phyloP scores from a whole-genome alignment of 2,329 filamentous ascomycete genomes.

The Coniochaeta ligniaria region DNA sequence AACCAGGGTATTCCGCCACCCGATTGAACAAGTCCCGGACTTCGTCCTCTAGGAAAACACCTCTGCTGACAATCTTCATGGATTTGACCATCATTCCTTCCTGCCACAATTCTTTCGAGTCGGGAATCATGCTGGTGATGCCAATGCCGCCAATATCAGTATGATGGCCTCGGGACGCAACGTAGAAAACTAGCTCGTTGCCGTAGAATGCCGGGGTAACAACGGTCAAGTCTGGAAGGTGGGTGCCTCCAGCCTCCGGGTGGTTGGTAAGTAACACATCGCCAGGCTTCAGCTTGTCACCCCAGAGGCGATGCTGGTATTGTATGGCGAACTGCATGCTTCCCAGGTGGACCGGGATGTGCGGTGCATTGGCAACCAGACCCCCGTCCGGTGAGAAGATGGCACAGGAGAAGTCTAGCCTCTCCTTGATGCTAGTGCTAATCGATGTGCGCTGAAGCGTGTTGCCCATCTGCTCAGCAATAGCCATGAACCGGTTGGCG shows the following conservation, averaged over 20 bases:
- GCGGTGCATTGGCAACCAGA: slow-evolving; percentile 67
- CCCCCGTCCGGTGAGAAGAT: slow-evolving; percentile 69
- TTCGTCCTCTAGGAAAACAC: slow-evolving; percentile 62
- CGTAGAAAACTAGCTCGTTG: slow-evolving; percentile 38
- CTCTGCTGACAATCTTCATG: slow-evolving; percentile 58
- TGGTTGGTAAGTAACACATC: slow-evolving; percentile 28
- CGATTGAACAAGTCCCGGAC: slow-evolving; percentile 52
- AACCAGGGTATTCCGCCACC: slow-evolving; percentile 57
- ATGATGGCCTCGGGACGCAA: slow-evolving; percentile 24
- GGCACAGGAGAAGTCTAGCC: slow-evolving; percentile 74
- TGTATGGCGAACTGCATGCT: slow-evolving; percentile 58
- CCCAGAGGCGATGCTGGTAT: slow-evolving; percentile 60
- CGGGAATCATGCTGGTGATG: background rate
- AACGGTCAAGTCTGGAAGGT: slow-evolving; percentile 28
- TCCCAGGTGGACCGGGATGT: slow-evolving; percentile 66
- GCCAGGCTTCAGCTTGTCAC: slow-evolving; percentile 25
- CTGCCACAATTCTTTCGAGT: slow-evolving; percentile 52
- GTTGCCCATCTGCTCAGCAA: slow-evolving; percentile 75
- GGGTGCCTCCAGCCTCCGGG: slow-evolving; percentile 24
- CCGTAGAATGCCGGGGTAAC: slow-evolving; percentile 30
- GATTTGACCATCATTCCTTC: slow-evolving; percentile 52
- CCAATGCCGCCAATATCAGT: background rate
- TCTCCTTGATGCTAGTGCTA: slow-evolving; percentile 74
- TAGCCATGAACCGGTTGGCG: slow-evolving; percentile 70
- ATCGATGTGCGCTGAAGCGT: slow-evolving; percentile 71